These are phyloP conservation scores for Phlebiopsis gigantea DNA, from an alignment of 768 basidiomycete genomes.

Conservation along the genomic window DNA sequence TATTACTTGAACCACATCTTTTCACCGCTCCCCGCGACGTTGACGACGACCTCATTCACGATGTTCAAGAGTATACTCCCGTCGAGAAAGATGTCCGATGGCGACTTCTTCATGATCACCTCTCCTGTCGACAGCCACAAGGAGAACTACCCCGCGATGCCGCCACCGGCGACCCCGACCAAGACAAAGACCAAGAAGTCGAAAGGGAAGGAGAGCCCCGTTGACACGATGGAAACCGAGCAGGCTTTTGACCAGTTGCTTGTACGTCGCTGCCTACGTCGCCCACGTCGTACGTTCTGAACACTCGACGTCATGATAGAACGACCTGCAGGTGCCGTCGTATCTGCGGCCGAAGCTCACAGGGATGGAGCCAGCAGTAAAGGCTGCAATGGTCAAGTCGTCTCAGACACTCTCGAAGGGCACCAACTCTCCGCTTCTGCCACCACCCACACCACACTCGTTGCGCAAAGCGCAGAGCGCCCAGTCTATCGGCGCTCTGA, in stretches of 20 bases:
- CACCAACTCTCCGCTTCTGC: slow-evolving; percentile 19
- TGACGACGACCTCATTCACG: slow-evolving; percentile 13
- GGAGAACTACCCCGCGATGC: slow-evolving; percentile 59
- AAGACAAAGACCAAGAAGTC: slow-evolving; percentile 31
- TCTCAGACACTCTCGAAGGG: slow-evolving; percentile 57
- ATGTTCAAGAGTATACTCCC: slow-evolving; percentile 86
- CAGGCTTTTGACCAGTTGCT: slow-evolving; percentile 78
- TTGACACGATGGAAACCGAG: slow-evolving; percentile 40
- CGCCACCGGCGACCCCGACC: slow-evolving; percentile 8
- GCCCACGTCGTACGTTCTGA: background rate
- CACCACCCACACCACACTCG: slow-evolving; percentile 46
- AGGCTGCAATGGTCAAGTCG: slow-evolving; percentile 89
- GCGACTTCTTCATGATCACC: slow-evolving; percentile 68
- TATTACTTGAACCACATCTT: background rate
- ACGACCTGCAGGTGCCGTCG: slow-evolving; percentile 84
- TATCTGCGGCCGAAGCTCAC: slow-evolving; percentile 72
- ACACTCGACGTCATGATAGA: slow-evolving; percentile 38
- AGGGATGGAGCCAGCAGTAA: slow-evolving; percentile 80
- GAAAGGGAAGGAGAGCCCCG: slow-evolving; percentile 34
- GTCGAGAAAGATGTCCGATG: slow-evolving; percentile 56
- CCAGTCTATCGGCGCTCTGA: slow-evolving; percentile 48
- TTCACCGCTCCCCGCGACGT: background rate
- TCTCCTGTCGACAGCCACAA: slow-evolving; percentile 43
- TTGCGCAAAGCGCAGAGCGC: slow-evolving; percentile 70
- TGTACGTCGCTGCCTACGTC: slow-evolving; percentile 37